Percentiles rank a stretch among this genome's conserved stretches.
Conservation (phyloP, 2,329 filamentous ascomycete genomes). For the Aspergillus hiratsukae region DNA sequence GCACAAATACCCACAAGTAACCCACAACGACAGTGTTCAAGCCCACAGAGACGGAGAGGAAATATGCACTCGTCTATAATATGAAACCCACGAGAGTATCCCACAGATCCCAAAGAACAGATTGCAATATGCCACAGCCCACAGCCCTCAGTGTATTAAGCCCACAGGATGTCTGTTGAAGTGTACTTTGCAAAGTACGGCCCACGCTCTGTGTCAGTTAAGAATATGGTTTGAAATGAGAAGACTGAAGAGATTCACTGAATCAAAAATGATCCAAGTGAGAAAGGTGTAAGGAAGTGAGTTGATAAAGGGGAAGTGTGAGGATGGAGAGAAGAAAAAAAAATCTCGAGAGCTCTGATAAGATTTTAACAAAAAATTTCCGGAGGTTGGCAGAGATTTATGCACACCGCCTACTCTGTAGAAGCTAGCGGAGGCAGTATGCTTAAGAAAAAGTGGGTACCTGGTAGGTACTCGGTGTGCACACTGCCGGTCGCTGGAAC, state of each 20-base stretch:
- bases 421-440: constrained; percentile 14
- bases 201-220: constrained; percentile 33
- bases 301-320: constrained; percentile 5
- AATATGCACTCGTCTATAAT: constrained; percentile 37
- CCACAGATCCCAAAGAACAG: constrained; percentile 40
- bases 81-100: constrained; percentile 40
- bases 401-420: constrained; percentile 23
- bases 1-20: constrained; percentile 37
- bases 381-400: constrained; percentile 25
- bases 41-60: constrained; percentile 42
- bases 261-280: neutral
- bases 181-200: constrained; percentile 30
- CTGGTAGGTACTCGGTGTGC: constrained; percentile 6
- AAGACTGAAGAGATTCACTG: constrained; percentile 11
- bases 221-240: constrained; percentile 11
- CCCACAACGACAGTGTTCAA: constrained; percentile 40
- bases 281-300: neutral
- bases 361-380: constrained; percentile 15
- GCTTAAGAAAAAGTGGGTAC: constrained; percentile 17
- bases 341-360: neutral
- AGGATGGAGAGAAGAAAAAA: constrained; percentile 17
- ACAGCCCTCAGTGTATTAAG: constrained; percentile 40
- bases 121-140: constrained; percentile 39
- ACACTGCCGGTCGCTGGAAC: constrained; percentile 4
- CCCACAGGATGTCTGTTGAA: constrained; percentile 37